These are phyloP conservation scores for Glomus cerebriforme DNA, from an alignment of 192 early-diverging fungal genomes.

Conservation along the genomic window DNA sequence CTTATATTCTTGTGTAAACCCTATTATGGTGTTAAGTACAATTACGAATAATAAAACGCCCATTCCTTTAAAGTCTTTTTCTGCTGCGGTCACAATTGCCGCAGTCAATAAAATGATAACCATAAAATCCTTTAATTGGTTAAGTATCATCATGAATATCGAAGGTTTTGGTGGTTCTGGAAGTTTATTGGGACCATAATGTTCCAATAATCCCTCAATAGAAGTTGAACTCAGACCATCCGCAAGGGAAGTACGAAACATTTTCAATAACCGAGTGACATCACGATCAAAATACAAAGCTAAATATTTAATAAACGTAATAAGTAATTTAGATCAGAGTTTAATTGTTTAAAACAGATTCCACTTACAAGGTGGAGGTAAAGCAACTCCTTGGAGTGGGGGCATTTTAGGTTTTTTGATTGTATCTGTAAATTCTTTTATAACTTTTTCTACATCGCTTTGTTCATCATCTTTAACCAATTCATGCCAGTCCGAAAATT, in stretches of 20 bases:
- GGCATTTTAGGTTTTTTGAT: constrained; percentile 53
- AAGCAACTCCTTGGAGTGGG: constrained; percentile 45
- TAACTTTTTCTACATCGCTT: constrained; percentile 66
- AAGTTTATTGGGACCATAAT: constrained; percentile 86
- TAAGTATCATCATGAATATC: constrained; percentile 74
- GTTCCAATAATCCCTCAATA: constrained; percentile 63
- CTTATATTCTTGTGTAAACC: constrained; percentile 94
- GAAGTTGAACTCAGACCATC: constrained; percentile 67
- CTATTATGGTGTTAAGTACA: constrained; percentile 84
- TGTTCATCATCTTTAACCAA: constrained; percentile 83
- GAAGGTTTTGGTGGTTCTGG: constrained; percentile 74
- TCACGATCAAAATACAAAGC: constrained; percentile 94
- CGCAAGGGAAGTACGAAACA: constrained; percentile 73
- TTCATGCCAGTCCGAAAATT: constrained; percentile 90
- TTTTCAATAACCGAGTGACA: constrained; percentile 77
- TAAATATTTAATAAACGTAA: background rate
- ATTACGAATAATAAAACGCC: constrained; percentile 65
- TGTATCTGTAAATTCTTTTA: constrained; percentile 62
- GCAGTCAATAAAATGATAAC: constrained; percentile 85
- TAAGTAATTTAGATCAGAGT: background rate
- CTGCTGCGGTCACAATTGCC: constrained; percentile 79
- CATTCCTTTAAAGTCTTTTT: constrained; percentile 84
- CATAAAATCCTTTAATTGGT: constrained; percentile 94
- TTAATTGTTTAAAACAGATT: background rate
- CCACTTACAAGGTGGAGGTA: constrained; percentile 61